Evolutionary conservation across 305 asterid species (phyloP).

Genomic region (Fraxinus xanthoxyloides): DNA sequence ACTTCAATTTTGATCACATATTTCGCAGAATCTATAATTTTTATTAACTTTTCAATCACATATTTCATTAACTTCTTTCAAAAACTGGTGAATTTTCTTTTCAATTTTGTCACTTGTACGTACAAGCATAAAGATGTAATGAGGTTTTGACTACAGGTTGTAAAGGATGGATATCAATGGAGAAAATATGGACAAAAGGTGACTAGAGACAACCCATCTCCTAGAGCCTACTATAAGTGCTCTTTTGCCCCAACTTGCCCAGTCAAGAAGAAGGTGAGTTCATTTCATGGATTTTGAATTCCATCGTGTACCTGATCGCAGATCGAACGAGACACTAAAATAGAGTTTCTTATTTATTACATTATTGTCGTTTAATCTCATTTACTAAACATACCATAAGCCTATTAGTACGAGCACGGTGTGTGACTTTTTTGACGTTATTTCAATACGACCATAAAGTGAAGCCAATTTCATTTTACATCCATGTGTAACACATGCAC

Average conservation of each 20-base stretch:
- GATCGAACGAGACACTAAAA: neutral
- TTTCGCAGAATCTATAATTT: too few relatives aligned
- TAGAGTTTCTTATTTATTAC: neutral
- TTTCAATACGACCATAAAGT: neutral
- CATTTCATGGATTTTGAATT: neutral
- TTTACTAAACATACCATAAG: too few relatives aligned
- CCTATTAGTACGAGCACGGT: too few relatives aligned
- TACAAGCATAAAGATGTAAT: neutral
- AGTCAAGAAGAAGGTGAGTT: slow-evolving; percentile 72
- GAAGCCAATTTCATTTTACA: too few relatives aligned
- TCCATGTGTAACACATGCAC: neutral
- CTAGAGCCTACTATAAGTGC: slow-evolving; percentile 81
- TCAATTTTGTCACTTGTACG: too few relatives aligned
- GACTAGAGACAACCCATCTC: slow-evolving; percentile 78
- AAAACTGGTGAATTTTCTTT: too few relatives aligned
- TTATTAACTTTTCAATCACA: too few relatives aligned
- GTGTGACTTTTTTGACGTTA: too few relatives aligned
- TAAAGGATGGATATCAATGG: slow-evolving; percentile 82
- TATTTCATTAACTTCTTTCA: too few relatives aligned
- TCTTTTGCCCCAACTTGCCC: slow-evolving; percentile 67
- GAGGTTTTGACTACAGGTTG: slow-evolving; percentile 32
- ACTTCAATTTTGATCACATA: too few relatives aligned
- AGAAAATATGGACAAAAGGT: slow-evolving; percentile 84
- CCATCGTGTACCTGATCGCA: neutral
- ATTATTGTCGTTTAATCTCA: too few relatives aligned